Conservation (phyloP, 495 filamentous ascomycete genomes). For the Tuber umbilicatum region DNA sequence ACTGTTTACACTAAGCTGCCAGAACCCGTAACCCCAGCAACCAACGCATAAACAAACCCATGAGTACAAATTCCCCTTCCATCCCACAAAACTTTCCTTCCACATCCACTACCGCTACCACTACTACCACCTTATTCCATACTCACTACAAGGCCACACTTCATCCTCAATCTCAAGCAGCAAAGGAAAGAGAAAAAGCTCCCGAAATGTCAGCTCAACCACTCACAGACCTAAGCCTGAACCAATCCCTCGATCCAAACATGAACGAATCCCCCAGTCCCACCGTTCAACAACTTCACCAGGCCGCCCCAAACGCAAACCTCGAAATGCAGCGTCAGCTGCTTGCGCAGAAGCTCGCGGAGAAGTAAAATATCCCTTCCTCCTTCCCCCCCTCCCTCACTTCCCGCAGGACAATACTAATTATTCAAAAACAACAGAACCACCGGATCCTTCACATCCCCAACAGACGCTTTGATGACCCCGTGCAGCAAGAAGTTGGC, state of each 20-base stretch:
- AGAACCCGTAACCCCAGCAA: neutral
- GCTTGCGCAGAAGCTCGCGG: conserved; percentile 39
- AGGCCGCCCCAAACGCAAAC: conserved; percentile 12
- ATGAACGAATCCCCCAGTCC: conserved; percentile 15
- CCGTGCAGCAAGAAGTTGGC: conserved; percentile 65
- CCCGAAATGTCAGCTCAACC: conserved; percentile 27
- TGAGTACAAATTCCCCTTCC: conserved; percentile 2
- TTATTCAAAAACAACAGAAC: conserved; percentile 20
- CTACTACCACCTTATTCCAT: neutral
- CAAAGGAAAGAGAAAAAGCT: neutral
- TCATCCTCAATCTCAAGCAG: neutral
- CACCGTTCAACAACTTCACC: conserved; percentile 31
- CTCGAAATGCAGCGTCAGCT: conserved; percentile 41
- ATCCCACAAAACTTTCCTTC: neutral
- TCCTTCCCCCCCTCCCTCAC: neutral
- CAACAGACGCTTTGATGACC: conserved; percentile 66
- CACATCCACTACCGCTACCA: neutral
- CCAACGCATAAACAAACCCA: neutral
- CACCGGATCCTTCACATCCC: conserved; percentile 57
- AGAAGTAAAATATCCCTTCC: conserved; percentile 20
- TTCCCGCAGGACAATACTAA: neutral
- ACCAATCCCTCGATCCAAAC: conserved; percentile 8
- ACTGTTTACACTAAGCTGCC: neutral
- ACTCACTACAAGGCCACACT: neutral
- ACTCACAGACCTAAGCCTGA: conserved; percentile 21